Evolutionary conservation across 805 yeast genomes (phyloP).

Genomic region (Suhomyces xylopsoci): DNA sequence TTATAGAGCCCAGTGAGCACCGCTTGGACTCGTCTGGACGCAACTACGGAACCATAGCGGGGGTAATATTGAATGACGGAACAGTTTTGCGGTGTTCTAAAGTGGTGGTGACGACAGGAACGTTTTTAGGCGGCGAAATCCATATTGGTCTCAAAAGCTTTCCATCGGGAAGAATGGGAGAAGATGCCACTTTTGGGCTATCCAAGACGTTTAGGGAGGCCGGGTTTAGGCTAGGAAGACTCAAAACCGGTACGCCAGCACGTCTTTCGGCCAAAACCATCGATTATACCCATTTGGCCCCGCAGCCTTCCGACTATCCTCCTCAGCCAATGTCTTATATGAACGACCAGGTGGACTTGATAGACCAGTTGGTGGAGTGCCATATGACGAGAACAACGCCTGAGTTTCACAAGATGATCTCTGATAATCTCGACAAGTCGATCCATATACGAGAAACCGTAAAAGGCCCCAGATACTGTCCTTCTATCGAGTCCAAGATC

Average conservation of each 20-base stretch:
- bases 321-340: constrained; percentile 89
- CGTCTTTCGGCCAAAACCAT: constrained; percentile 72
- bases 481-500: constrained; percentile 89
- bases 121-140: constrained; percentile 90
- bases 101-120: constrained; percentile 92
- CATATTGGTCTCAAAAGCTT: constrained; percentile 78
- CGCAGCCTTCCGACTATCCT: constrained; percentile 77
- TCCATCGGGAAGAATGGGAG: constrained; percentile 95
- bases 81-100: constrained; percentile 53
- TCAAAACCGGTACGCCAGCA: constrained; percentile 98
- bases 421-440: constrained; percentile 71
- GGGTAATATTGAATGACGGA: constrained; percentile 74
- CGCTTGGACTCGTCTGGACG: constrained; percentile 36
- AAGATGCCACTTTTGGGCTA: constrained; percentile 85
- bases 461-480: constrained; percentile 96
- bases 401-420: constrained; percentile 65
- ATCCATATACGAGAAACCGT: constrained; percentile 92
- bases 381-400: constrained; percentile 77
- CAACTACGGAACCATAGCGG: constrained; percentile 50
- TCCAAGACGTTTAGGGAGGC: constrained; percentile 71
- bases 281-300: constrained; percentile 57
- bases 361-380: constrained; percentile 60
- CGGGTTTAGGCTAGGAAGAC: constrained; percentile 81
- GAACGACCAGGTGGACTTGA: constrained; percentile 64
- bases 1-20: constrained; percentile 45